These are phyloP conservation scores for Globisporangium viniferum DNA, from an alignment of 352 stramenopile species.

Conservation along the genomic window DNA sequence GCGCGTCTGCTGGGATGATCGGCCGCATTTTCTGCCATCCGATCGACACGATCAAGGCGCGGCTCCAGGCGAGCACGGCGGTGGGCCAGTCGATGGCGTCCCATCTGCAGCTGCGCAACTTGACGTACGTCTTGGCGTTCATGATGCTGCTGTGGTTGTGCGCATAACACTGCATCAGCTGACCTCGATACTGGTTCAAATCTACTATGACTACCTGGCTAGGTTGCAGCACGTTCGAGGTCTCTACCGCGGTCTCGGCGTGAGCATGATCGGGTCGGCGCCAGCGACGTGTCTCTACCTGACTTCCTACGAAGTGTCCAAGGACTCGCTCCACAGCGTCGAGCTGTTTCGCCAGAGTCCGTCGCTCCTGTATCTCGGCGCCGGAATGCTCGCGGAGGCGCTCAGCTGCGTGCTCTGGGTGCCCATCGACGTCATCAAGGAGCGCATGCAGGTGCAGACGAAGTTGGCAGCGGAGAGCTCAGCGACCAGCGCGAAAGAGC, in stretches of 20 bases:
- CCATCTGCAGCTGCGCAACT: constrained; percentile 40
- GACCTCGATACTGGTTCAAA: background rate
- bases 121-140: constrained; percentile 26
- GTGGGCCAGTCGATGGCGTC: constrained; percentile 36
- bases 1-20: constrained; percentile 79
- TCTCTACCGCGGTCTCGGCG: constrained; percentile 94
- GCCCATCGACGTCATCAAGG: constrained; percentile 99
- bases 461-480: constrained; percentile 8
- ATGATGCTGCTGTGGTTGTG: background rate
- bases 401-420: constrained; percentile 96
- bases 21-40: constrained; percentile 88
- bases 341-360: constrained; percentile 40
- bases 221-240: constrained; percentile 61
- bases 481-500: background rate
- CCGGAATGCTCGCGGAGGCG: constrained; percentile 70
- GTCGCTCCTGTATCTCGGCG: constrained; percentile 68
- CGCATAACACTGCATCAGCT: background rate
- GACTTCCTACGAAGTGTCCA: constrained; percentile 93
- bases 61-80: constrained; percentile 55
- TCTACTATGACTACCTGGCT: background rate
- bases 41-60: constrained; percentile 91
- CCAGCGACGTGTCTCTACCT: constrained; percentile 96
- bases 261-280: constrained; percentile 93
- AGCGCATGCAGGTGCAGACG: constrained; percentile 95
- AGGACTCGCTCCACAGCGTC: constrained; percentile 46